Evolutionary conservation across 2,329 filamentous ascomycete species (phyloP).

Genomic region (Ophiostoma himal-ulmi): DNA sequence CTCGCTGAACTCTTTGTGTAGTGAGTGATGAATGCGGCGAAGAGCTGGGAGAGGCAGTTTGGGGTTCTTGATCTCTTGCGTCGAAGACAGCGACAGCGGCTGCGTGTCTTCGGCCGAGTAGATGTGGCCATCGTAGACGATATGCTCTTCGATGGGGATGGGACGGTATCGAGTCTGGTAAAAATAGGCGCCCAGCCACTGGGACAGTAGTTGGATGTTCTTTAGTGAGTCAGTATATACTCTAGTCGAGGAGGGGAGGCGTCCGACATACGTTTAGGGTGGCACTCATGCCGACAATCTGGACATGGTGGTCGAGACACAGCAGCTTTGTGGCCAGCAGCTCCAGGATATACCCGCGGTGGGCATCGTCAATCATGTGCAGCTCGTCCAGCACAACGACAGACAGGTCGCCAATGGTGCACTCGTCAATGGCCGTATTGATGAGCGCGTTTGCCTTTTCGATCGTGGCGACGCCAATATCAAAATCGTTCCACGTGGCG

Average conservation of each 20-base stretch:
- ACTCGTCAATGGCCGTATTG: constrained; percentile 67
- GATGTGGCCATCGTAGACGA: constrained; percentile 64
- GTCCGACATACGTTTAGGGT: constrained; percentile 57
- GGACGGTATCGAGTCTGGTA: constrained; percentile 69
- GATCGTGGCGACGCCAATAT: constrained; percentile 72
- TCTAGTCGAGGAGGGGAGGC: too few species aligned
- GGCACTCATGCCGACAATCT: constrained; percentile 75
- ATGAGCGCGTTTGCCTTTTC: constrained; percentile 75
- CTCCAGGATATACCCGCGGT: constrained; percentile 69
- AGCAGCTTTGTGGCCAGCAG: constrained; percentile 67
- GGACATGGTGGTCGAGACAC: constrained; percentile 59
- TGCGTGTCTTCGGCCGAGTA: constrained; percentile 54
- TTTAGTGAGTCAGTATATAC: neutral
- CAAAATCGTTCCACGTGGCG: constrained; percentile 65
- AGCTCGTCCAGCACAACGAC: constrained; percentile 69
- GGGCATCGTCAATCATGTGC: constrained; percentile 76
- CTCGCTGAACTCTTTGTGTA: constrained; percentile 57
- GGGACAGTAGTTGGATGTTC: constrained; percentile 64
- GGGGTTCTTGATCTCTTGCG: neutral
- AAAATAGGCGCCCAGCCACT: constrained; percentile 64
- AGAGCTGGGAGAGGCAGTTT: constrained; percentile 33
- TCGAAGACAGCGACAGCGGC: neutral
- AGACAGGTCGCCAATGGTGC: constrained; percentile 56
- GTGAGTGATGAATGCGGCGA: constrained; percentile 50
- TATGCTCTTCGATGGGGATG: constrained; percentile 67